A percentile compares a stretch with the other conserved stretches of the same genome.
These are phyloP conservation scores for Xylaria castorea DNA, from an alignment of 495 filamentous ascomycete species.

Conservation along the genomic window DNA sequence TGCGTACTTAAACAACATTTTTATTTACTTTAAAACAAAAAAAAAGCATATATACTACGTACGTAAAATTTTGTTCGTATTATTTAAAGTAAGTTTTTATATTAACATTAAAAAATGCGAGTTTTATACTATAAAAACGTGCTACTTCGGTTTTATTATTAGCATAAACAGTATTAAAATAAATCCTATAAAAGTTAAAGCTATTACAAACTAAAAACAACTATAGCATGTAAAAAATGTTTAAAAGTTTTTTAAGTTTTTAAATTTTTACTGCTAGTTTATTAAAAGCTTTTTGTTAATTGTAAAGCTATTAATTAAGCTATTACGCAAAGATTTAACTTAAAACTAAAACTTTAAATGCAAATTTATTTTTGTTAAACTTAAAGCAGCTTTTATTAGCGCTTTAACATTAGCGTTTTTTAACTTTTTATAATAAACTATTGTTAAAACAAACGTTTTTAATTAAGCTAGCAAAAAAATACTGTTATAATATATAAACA, in stretches of 20 bases:
- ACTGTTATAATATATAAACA: background rate
- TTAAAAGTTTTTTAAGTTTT: background rate
- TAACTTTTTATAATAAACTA: background rate
- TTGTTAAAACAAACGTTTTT: background rate
- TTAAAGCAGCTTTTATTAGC: background rate
- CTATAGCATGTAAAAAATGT: background rate
- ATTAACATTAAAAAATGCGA: background rate
- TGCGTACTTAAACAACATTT: slow-evolving; percentile 6
- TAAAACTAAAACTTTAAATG: background rate
- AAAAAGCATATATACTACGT: background rate
- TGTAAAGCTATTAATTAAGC: background rate
- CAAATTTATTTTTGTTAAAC: background rate
- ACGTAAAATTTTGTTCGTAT: background rate
- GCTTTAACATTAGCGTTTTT: background rate
- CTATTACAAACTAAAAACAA: background rate
- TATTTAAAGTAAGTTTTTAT: background rate
- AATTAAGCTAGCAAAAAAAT: background rate
- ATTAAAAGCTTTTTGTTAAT: background rate
- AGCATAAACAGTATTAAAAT: background rate
- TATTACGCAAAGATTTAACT: background rate
- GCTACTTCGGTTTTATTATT: background rate
- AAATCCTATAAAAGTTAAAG: background rate
- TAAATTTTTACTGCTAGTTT: background rate
- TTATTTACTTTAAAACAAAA: background rate
- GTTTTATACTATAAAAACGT: background rate